These are phyloP conservation scores for Monascus purpureus DNA, from an alignment of 495 filamentous ascomycete species.

Conservation along the genomic window DNA sequence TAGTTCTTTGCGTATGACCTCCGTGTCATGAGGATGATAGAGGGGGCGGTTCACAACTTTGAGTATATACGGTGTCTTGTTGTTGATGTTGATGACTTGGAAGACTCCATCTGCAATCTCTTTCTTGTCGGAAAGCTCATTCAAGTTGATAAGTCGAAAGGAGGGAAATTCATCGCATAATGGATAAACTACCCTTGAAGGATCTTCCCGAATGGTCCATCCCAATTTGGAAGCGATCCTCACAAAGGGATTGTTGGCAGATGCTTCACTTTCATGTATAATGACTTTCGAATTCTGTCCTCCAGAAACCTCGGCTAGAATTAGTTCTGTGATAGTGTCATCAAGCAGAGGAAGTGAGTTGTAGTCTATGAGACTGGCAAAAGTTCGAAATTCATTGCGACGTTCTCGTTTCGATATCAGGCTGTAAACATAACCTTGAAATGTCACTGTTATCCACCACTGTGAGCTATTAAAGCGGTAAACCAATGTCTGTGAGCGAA, in stretches of 20 bases:
- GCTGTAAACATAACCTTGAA: slow-evolving; percentile 1
- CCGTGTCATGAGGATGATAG: slow-evolving; percentile 10
- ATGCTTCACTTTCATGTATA: background rate
- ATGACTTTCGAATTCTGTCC: too few relatives aligned
- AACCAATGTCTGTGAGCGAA: slow-evolving; percentile 5
- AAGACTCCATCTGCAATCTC: slow-evolving; percentile 9
- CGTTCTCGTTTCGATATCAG: slow-evolving; percentile 6
- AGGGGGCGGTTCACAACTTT: slow-evolving; percentile 10
- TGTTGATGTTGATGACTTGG: slow-evolving; percentile 5
- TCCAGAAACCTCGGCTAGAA: slow-evolving; percentile 4
- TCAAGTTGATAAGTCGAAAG: slow-evolving; percentile 4
- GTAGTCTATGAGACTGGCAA: slow-evolving; percentile 4
- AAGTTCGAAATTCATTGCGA: slow-evolving; percentile 3
- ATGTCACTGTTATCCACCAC: slow-evolving; percentile 9
- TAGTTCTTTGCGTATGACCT: slow-evolving; percentile 9
- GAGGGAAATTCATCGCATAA: slow-evolving; percentile 4
- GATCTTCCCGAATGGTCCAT: slow-evolving; percentile 10
- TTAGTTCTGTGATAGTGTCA: slow-evolving; percentile 11
- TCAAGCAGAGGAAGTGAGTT: slow-evolving; percentile 6
- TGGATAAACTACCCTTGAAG: slow-evolving; percentile 7
- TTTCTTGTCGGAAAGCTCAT: slow-evolving; percentile 3
- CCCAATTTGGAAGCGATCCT: slow-evolving; percentile 2
- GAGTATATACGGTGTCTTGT: slow-evolving; percentile 5
- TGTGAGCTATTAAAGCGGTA: slow-evolving; percentile 1
- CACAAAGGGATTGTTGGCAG: slow-evolving; percentile 1